These are phyloP conservation scores for Aureobasidium sp. DNA, from an alignment of 2,329 filamentous ascomycete genomes.

Conservation along the genomic window DNA sequence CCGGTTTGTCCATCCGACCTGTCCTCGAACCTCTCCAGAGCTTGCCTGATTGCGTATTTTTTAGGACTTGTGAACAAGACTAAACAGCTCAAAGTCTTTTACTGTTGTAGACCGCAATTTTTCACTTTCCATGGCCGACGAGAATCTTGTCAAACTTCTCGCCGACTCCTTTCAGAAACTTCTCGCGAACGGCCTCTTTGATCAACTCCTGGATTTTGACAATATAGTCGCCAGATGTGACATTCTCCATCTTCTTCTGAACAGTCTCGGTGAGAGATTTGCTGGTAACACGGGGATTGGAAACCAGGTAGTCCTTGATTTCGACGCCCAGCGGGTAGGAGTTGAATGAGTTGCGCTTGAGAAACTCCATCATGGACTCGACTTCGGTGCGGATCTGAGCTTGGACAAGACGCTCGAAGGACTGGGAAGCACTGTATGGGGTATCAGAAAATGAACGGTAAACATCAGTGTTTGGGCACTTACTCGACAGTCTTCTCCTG, in stretches of 20 bases:
- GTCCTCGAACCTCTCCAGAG: too few relatives aligned
- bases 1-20: too few relatives aligned
- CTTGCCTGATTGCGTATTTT: too few relatives aligned
- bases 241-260: background rate
- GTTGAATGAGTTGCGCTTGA: too few relatives aligned
- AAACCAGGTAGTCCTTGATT: background rate
- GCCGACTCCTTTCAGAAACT: background rate
- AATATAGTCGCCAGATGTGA: background rate
- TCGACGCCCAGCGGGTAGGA: too few relatives aligned
- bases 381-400: background rate
- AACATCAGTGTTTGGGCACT: too few relatives aligned
- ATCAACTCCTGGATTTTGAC: background rate
- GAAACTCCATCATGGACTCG: background rate
- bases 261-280: background rate
- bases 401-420: background rate
- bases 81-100: too few relatives aligned
- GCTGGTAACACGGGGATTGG: background rate
- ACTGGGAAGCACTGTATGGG: background rate
- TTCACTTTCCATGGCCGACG: too few relatives aligned
- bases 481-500: background rate
- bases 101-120: too few relatives aligned
- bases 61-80: too few relatives aligned
- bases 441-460: background rate
- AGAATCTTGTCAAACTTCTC: background rate
- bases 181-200: background rate